Evolutionary conservation across 768 basidiomycete genomes (phyloP).

Genomic region (Lepiota venenata): DNA sequence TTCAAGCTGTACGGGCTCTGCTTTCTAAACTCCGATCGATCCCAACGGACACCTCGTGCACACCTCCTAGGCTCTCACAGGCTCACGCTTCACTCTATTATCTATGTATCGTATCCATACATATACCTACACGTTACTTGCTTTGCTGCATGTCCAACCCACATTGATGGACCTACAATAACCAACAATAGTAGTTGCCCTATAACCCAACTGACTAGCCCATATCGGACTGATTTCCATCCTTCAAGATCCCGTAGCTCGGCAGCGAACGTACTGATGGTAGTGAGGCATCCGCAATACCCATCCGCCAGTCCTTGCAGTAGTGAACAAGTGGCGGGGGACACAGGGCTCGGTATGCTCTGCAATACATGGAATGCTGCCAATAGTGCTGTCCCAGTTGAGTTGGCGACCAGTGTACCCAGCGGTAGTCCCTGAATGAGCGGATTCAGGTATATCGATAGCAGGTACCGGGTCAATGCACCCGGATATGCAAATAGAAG

Average conservation of each 20-base stretch:
- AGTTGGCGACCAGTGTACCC: conserved; percentile 78
- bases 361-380: conserved; percentile 73
- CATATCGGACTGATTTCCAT: conserved; percentile 67
- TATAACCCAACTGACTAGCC: conserved; percentile 57
- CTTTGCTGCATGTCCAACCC: conserved; percentile 40
- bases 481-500: conserved; percentile 90
- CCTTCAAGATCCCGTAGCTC: conserved; percentile 62
- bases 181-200: conserved; percentile 71
- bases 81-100: conserved; percentile 1
- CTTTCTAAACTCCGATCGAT: conserved; percentile 22
- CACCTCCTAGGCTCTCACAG: background rate
- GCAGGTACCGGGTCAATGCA: conserved; percentile 75
- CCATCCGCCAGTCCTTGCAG: conserved; percentile 86
- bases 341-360: conserved; percentile 40
- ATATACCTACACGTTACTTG: conserved; percentile 48
- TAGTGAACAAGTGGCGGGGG: conserved; percentile 59
- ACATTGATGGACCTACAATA: conserved; percentile 66
- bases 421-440: conserved; percentile 60
- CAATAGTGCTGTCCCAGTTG: conserved; percentile 78
- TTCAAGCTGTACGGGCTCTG: conserved; percentile 6
- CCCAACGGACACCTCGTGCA: conserved; percentile 14
- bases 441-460: conserved; percentile 72
- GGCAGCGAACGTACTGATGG: conserved; percentile 88
- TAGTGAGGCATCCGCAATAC: conserved; percentile 93
- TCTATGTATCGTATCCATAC: conserved; percentile 11